Evolutionary conservation across 176 grass and related monocot genomes (phyloP).

Genomic region (Chloris gayana): DNA sequence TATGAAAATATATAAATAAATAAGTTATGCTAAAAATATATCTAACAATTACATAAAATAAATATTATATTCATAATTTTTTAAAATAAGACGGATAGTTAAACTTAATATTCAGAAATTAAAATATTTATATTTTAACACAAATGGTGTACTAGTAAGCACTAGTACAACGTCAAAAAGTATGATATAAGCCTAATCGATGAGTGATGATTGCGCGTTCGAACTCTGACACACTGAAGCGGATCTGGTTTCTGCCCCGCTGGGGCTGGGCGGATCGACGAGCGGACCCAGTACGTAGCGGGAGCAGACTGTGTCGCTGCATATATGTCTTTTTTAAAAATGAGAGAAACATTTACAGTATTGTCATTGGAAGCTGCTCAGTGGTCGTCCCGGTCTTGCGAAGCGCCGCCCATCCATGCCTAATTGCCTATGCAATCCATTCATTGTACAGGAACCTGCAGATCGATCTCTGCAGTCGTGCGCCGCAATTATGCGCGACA

Average conservation of each 20-base stretch:
- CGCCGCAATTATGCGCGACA: neutral
- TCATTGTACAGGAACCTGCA: neutral
- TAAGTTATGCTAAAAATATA: too few relatives aligned
- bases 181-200: neutral
- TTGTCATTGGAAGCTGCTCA: conserved; percentile 13
- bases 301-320: conserved; percentile 4
- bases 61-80: too few relatives aligned
- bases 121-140: too few relatives aligned
- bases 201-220: neutral
- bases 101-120: too few relatives aligned
- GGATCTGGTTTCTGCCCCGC: conserved; percentile 25
- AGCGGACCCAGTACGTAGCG: conserved; percentile 15
- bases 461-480: neutral
- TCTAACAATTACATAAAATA: too few relatives aligned
- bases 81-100: too few relatives aligned
- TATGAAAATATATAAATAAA: too few relatives aligned
- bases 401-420: neutral
- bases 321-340: too few relatives aligned
- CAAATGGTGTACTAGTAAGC: too few relatives aligned
- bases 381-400: neutral
- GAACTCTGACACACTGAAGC: conserved; percentile 32
- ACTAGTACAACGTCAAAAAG: too few relatives aligned
- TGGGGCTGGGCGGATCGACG: neutral
- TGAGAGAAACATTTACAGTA: too few relatives aligned
- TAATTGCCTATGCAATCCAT: neutral